Conservation (phyloP, 805 yeast genomes). For the Maudiozyma bulderi region DNA sequence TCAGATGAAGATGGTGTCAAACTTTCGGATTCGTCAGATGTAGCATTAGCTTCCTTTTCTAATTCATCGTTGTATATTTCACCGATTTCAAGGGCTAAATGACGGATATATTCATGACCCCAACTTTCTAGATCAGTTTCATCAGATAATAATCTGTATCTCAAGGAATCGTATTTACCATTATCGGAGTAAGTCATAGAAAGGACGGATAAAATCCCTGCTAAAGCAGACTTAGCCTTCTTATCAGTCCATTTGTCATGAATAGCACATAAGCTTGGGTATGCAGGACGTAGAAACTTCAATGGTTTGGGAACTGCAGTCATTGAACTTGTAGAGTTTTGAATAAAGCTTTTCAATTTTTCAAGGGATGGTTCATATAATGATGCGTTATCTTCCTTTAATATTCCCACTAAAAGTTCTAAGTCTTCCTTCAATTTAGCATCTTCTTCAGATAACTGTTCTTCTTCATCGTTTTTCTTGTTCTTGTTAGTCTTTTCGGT, state of each 20-base stretch:
- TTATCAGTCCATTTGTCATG: constrained; percentile 57
- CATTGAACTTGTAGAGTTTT: constrained; percentile 95
- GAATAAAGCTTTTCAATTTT: constrained; percentile 64
- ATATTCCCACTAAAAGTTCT: constrained; percentile 75
- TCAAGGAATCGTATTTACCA: constrained; percentile 68
- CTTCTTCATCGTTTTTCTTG: constrained; percentile 39
- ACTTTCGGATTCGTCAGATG: constrained; percentile 9
- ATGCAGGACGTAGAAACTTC: constrained; percentile 87
- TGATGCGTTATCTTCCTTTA: constrained; percentile 38
- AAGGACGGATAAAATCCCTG: constrained; percentile 84
- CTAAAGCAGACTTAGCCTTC: constrained; percentile 46
- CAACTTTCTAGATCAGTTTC: constrained; percentile 62
- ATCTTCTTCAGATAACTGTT: constrained; percentile 90
- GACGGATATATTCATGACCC: constrained; percentile 98
- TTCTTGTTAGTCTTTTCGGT: constrained; percentile 17
- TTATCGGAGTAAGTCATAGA: constrained; percentile 90
- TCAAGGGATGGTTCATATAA: constrained; percentile 54
- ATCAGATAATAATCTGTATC: constrained; percentile 60
- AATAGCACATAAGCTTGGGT: constrained; percentile 52
- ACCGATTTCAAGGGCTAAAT: constrained; percentile 90
- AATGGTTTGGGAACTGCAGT: constrained; percentile 99
- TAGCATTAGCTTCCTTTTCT: constrained; percentile 26
- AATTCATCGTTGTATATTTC: constrained; percentile 59
- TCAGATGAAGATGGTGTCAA: constrained; percentile 11
- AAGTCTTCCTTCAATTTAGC: constrained; percentile 76